Percentiles rank a stretch among this genome's conserved stretches.
Conservation (phyloP, 495 filamentous ascomycete species). For the Penicillium malachiteum region DNA sequence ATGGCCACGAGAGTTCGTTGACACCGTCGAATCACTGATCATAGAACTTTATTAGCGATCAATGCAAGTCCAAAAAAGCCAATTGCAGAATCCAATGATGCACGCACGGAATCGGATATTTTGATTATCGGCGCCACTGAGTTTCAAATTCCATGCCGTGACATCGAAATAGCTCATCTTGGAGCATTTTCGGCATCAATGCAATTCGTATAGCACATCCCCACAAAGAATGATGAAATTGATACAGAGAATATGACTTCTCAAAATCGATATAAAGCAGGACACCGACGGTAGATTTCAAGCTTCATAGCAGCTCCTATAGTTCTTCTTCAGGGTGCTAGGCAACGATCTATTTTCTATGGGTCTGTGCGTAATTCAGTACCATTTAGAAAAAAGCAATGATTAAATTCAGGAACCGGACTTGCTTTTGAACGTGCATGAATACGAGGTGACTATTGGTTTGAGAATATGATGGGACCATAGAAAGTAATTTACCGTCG, state of each 20-base stretch:
- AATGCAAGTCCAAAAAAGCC: neutral
- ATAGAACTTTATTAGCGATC: neutral
- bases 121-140: neutral
- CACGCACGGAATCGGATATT: neutral
- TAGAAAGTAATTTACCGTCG: neutral
- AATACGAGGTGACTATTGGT: neutral
- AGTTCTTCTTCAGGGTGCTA: neutral
- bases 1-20: neutral
- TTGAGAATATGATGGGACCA: neutral
- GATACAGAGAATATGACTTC: too few relatives aligned
- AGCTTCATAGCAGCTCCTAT: neutral
- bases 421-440: neutral
- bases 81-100: neutral
- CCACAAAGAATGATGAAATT: neutral
- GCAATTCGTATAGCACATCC: neutral
- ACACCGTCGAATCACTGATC: neutral
- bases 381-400: too few relatives aligned
- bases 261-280: too few relatives aligned
- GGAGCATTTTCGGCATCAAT: neutral
- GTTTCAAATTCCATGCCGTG: neutral
- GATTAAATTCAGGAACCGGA: neutral
- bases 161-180: constrained; percentile 1
- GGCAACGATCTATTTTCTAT: neutral
- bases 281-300: neutral
- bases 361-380: too few relatives aligned